phyloP scores from a whole-genome alignment of 1,284 basidiomycete species.

The Rhodotorula sp. region DNA sequence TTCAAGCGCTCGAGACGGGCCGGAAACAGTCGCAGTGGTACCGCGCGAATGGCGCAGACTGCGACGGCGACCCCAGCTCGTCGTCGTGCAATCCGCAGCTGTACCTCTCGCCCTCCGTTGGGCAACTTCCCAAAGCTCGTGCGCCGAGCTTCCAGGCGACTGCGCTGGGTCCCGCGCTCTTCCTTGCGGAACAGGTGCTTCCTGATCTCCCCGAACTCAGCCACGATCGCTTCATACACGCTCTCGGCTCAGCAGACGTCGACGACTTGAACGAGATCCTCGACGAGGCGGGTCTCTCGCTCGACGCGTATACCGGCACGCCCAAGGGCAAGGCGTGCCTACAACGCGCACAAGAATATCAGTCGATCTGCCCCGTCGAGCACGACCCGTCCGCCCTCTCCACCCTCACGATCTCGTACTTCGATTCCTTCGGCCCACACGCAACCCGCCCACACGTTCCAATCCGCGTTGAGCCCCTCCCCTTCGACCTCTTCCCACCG shows the following conservation, averaged over 20 bases:
- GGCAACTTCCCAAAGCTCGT: not conserved
- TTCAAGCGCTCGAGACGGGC: conserved; percentile 17
- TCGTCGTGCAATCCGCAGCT: not conserved
- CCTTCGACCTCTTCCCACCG: conserved; percentile 40
- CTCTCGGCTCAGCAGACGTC: conserved; percentile 20
- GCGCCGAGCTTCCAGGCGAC: conserved; percentile 39
- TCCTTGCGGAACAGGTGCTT: conserved; percentile 21
- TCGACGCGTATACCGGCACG: not conserved
- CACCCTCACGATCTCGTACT: conserved; percentile 1
- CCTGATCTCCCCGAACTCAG: conserved; percentile 14
- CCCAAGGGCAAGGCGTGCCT: conserved; percentile 17
- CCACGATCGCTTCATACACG: conserved; percentile 29
- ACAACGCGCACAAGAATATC: conserved; percentile 20
- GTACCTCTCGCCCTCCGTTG: not conserved
- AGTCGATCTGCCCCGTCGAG: conserved; percentile 7
- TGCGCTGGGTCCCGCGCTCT: conserved; percentile 34
- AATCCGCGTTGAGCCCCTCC: conserved; percentile 27
- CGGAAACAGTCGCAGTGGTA: not conserved
- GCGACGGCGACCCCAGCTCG: not conserved
- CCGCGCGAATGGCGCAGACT: not conserved
- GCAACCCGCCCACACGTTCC: not conserved
- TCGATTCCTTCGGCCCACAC: not conserved
- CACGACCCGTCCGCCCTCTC: not conserved
- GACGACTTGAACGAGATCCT: conserved; percentile 29
- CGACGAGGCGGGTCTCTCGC: conserved; percentile 20